Percentiles rank a stretch among this genome's conserved stretches.
Conservation (phyloP, 306 rosid species). For the Vigna unguiculata region DNA sequence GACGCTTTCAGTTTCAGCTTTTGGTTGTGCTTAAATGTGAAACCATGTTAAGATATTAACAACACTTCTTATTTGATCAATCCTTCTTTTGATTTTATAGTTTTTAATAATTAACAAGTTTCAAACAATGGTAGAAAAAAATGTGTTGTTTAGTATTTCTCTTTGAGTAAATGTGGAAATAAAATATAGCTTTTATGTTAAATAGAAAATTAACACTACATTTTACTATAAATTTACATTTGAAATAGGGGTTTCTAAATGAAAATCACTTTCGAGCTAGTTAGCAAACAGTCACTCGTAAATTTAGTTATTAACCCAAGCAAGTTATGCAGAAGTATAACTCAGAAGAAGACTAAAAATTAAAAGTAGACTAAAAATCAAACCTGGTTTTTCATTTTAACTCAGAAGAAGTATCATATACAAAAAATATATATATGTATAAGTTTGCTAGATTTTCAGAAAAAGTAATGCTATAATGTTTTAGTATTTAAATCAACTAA, state of each 20-base stretch:
- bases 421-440: not conserved
- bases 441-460: not conserved
- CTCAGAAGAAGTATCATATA: not conserved
- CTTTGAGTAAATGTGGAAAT: not conserved
- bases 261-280: not conserved
- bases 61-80: not conserved
- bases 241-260: not conserved
- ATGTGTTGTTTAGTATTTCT: not conserved
- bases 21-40: not conserved
- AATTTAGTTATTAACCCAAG: not conserved
- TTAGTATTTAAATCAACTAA: conserved; percentile 11
- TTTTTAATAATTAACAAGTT: too few species aligned
- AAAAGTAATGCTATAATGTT: conserved; percentile 9
- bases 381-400: not conserved
- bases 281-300: not conserved
- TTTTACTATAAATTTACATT: not conserved
- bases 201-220: not conserved
- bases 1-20: too few species aligned
- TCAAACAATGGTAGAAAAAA: not conserved
- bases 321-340: not conserved
- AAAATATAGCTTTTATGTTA: not conserved
- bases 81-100: too few species aligned
- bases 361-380: not conserved
- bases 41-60: too few species aligned
- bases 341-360: not conserved